Conservation (phyloP, 2,329 filamentous ascomycete genomes). For the Raffaelea albimanens region DNA sequence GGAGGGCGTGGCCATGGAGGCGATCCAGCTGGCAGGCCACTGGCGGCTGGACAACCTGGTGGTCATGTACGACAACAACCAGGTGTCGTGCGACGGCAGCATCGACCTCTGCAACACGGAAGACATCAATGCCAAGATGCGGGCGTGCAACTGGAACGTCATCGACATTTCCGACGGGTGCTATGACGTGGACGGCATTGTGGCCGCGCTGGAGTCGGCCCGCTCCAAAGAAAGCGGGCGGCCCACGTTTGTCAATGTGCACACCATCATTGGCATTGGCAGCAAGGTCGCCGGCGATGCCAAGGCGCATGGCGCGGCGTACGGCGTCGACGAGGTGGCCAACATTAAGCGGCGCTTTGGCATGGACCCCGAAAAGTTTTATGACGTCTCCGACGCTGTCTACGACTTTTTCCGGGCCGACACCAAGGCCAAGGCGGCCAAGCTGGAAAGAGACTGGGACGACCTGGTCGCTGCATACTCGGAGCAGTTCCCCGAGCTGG, state of each 20-base stretch:
- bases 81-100: slow-evolving; percentile 48
- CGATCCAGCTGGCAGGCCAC: slow-evolving; percentile 47
- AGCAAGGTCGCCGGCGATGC: slow-evolving; percentile 36
- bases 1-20: slow-evolving; percentile 48
- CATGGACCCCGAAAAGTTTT: slow-evolving; percentile 37
- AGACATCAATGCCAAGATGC: slow-evolving; percentile 49
- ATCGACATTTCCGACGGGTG: slow-evolving; percentile 43
- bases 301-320: slow-evolving; percentile 47
- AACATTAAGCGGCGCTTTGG: slow-evolving; percentile 41
- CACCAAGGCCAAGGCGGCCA: slow-evolving; percentile 30
- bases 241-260: slow-evolving; percentile 44
- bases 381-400: slow-evolving; percentile 34
- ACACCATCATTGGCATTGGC: slow-evolving; percentile 45
- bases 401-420: slow-evolving; percentile 43
- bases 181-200: slow-evolving; percentile 36
- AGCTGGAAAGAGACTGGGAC: slow-evolving; percentile 38
- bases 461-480: slow-evolving; percentile 18
- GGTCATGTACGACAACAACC: slow-evolving; percentile 52
- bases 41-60: slow-evolving; percentile 45
- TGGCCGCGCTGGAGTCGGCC: slow-evolving; percentile 14
- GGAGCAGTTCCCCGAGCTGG: slow-evolving; percentile 16
- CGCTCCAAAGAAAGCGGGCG: slow-evolving; percentile 14
- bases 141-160: slow-evolving; percentile 45
- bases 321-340: slow-evolving; percentile 41
- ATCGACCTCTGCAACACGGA: slow-evolving; percentile 45